Base-by-base conservation (phyloP, 116 monocot species). In the Cymodocea nodosa region DNA sequence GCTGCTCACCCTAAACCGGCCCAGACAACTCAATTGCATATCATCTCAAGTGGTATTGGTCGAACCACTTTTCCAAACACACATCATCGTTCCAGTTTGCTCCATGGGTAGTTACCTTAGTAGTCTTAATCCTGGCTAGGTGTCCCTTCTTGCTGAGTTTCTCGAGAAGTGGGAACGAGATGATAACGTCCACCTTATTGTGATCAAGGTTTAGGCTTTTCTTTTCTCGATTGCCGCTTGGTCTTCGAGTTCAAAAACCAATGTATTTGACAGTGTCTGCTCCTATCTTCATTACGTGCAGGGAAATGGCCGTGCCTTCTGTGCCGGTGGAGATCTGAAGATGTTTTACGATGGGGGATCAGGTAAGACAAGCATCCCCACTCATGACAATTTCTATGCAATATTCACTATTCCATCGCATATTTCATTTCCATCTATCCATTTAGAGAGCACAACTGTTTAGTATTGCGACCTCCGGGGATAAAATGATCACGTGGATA, bases 91-190 rank as follows among this genome's bases (percentile, higher is more conserved):
- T 8, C 12, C 44, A 44, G 12, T 10, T 44, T 44, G 8, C 15
- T 53, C 59, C 5, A 17, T 54, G 25, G 52, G 10, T 25, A 1
- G 49, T 16, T 66, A 30, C 53, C 34, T 22, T 8, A 5, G 1
- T 44, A 11, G 2, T 49, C 39, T 7, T 15, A 23, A 64, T 23
- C 7, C 19, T 5, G 44, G 8, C 44, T 78, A 95, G 95, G 87
- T 95, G 63, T 74, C 73, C 69, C 79, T 95, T 40, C 67, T 87
- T 12, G 90, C 87, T 9, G 61, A 74, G 15, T 90, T 73, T 57
- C 70, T 95, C 10, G 95, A 95, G 74, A 90, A 85, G 70, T 95
- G 95, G 95, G 95, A 95, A 71, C 83, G 75, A 72, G 90, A 95
- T 51, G 87, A 85, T 53, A 73, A 82, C 64, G 78, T 78, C 0